phyloP scores from a whole-genome alignment of 2,329 filamentous ascomycete species.

The Metarhizium album region DNA sequence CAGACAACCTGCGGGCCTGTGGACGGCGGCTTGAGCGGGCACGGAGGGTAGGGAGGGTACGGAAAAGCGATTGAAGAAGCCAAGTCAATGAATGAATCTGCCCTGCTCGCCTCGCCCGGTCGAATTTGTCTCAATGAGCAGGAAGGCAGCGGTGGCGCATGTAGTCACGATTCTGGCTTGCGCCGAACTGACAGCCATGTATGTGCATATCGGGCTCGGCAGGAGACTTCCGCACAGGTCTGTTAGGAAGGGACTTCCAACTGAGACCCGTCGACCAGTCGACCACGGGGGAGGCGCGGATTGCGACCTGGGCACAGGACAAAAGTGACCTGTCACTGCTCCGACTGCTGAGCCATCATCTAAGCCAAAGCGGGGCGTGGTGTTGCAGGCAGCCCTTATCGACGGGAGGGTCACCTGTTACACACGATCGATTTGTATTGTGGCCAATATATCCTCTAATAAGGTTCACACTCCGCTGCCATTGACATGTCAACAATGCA shows the following conservation, averaged over 20 bases:
- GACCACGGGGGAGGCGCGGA: no score
- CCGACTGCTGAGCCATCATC: background rate
- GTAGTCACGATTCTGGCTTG: background rate
- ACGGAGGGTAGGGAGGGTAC: no score
- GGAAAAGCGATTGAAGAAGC: background rate
- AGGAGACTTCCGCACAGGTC: background rate
- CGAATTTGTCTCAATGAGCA: background rate
- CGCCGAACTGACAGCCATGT: background rate
- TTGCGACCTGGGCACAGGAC: background rate
- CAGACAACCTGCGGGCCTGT: background rate
- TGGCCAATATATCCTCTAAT: background rate
- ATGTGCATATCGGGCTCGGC: background rate
- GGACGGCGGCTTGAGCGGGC: background rate
- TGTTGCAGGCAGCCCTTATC: background rate
- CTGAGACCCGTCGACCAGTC: background rate
- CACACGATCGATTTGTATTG: background rate
- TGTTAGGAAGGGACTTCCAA: background rate
- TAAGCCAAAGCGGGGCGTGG: background rate
- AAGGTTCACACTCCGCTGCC: background rate
- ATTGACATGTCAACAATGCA: background rate
- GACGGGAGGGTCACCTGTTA: background rate
- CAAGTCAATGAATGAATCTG: no score
- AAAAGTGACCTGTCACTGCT: background rate
- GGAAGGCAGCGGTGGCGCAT: background rate
- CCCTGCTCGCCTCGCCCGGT: background rate